Evolutionary conservation across 805 yeast genomes (phyloP).

Genomic region (Naumovozyma dairenensis): DNA sequence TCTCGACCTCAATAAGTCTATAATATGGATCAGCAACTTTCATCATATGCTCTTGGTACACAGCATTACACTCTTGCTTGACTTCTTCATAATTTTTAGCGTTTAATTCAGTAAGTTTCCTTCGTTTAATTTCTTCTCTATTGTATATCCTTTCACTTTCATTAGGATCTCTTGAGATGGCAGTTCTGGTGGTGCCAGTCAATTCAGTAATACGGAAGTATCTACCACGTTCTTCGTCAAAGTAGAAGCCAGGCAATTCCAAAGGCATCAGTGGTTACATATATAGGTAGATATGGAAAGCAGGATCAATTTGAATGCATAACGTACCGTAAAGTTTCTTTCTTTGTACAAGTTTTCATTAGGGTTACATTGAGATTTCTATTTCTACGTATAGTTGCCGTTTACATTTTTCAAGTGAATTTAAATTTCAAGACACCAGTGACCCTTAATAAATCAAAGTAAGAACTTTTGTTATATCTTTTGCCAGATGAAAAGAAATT

Average conservation of each 20-base stretch:
- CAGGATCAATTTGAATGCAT: no score
- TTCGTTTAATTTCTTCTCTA: slow-evolving; percentile 7
- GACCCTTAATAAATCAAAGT: no score
- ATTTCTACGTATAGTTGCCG: no score
- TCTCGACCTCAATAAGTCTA: not conserved
- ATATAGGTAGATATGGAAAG: no score
- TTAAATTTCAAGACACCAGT: no score
- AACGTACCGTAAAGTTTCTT: no score
- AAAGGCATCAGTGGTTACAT: not conserved
- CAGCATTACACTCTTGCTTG: slow-evolving; percentile 1
- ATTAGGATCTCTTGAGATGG: not conserved
- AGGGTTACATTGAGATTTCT: no score
- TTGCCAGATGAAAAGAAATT: no score
- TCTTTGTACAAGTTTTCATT: no score
- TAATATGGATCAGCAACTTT: slow-evolving; percentile 6
- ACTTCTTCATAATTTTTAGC: slow-evolving; percentile 1
- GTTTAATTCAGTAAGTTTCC: slow-evolving; percentile 1
- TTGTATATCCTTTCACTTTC: no score
- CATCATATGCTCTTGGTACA: slow-evolving; percentile 1
- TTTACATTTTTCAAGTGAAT: no score
- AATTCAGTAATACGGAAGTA: slow-evolving; percentile 15
- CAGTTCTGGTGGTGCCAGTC: not conserved
- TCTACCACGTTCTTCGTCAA: slow-evolving; percentile 16
- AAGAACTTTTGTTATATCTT: no score
- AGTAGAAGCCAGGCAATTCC: slow-evolving; percentile 24